Conservation (phyloP, 257 asterid species). For the Parsonsia alboflavescens region DNA sequence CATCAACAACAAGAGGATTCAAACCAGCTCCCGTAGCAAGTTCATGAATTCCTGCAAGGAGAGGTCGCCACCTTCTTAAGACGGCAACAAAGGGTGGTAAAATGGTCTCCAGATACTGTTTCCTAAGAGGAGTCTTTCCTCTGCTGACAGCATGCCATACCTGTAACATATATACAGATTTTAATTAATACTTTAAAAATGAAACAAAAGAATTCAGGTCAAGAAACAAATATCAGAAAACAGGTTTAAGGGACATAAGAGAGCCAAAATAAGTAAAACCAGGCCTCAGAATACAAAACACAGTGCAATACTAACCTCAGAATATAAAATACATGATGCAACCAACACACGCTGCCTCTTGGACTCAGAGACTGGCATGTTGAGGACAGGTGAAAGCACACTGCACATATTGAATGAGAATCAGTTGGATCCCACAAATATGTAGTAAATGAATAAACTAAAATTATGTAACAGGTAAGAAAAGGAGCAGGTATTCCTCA, state of each 20-base stretch:
- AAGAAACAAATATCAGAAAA: conserved; percentile 2
- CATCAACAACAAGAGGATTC: conserved; percentile 91
- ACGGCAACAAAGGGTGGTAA: conserved; percentile 95
- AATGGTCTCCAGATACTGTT: conserved; percentile 85
- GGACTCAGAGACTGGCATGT: conserved; percentile 84
- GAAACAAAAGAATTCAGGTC: not conserved
- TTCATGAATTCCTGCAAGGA: conserved; percentile 94
- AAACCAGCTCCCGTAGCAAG: conserved; percentile 87
- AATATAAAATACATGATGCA: conserved; percentile 84
- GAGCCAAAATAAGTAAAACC: not conserved
- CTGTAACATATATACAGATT: conserved; percentile 36
- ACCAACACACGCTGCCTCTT: conserved; percentile 96
- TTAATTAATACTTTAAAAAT: not conserved
- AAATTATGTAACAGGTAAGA: not conserved
- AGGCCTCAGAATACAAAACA: not conserved
- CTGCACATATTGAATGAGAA: conserved; percentile 42
- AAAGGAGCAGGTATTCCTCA: not conserved
- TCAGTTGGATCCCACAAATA: conserved; percentile 24
- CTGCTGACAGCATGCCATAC: conserved; percentile 87
- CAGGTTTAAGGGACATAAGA: not conserved
- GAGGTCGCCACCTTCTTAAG: conserved; percentile 97
- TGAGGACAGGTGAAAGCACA: conserved; percentile 87
- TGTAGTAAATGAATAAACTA: conserved; percentile 4
- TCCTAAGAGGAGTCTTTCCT: conserved; percentile 78
- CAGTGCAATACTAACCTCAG: conserved; percentile 67